phyloP scores from a whole-genome alignment of 176 grass and related monocot genomes.

The Tuctoria greenei region DNA sequence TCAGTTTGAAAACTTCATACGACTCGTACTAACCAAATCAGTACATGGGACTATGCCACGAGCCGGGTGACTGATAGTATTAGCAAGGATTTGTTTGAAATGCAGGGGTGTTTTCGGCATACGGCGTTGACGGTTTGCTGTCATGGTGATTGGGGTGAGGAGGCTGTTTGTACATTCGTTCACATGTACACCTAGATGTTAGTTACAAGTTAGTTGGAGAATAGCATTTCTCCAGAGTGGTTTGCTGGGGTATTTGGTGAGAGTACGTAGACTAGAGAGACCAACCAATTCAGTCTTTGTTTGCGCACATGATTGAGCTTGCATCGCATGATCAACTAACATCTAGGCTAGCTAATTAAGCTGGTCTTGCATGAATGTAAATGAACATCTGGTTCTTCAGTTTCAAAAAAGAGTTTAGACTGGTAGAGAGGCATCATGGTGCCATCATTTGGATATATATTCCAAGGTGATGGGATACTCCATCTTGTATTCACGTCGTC shows the following conservation, averaged over 20 bases:
- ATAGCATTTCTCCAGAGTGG: slow-evolving; percentile 15
- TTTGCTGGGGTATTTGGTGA: slow-evolving; percentile 48
- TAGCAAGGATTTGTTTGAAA: slow-evolving; percentile 12
- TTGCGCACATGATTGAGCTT: slow-evolving; percentile 38
- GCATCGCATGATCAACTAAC: slow-evolving; percentile 35
- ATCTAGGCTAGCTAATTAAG: neutral
- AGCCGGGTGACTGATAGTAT: neutral
- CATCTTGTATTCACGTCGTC: slow-evolving; percentile 13
- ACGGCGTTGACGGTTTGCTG: slow-evolving; percentile 47
- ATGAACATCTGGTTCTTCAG: neutral
- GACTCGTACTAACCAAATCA: neutral
- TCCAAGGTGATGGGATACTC: slow-evolving; percentile 5
- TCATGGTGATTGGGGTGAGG: slow-evolving; percentile 68
- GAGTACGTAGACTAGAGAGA: neutral
- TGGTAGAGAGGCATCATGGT: slow-evolving; percentile 30
- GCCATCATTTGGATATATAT: slow-evolving; percentile 29
- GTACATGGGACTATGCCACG: neutral
- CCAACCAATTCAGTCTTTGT: slow-evolving; percentile 11
- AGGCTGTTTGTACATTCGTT: slow-evolving; percentile 17
- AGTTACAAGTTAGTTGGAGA: slow-evolving; percentile 48
- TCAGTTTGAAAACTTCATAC: slow-evolving; percentile 32
- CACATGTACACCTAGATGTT: slow-evolving; percentile 35
- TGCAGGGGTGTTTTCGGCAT: slow-evolving; percentile 55
- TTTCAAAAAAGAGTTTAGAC: slow-evolving; percentile 16
- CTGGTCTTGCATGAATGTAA: neutral